Evolutionary conservation across 1,284 basidiomycete species (phyloP).

Genomic region (Apiotrichum domesticum): DNA sequence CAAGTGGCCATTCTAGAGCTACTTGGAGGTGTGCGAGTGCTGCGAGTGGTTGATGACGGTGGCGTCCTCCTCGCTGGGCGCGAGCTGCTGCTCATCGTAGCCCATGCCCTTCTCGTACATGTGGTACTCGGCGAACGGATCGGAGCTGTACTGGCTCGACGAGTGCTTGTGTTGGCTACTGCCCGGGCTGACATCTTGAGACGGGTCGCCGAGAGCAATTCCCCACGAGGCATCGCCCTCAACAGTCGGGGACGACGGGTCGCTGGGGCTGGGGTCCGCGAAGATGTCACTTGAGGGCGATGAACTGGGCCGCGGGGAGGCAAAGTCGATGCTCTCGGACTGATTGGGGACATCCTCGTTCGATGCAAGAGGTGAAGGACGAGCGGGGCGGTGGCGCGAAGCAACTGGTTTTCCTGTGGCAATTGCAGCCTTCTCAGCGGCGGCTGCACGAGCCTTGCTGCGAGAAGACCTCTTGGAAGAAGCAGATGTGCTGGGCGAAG

Average conservation of each 20-base stretch:
- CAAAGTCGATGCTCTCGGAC: constrained; percentile 3
- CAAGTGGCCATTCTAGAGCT: too few relatives aligned
- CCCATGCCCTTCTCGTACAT: not conserved
- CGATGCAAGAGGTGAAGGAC: constrained; percentile 40
- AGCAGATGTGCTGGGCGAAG: not conserved
- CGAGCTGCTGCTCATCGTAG: not conserved
- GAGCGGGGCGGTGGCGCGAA: constrained; percentile 36
- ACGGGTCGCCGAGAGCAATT: constrained; percentile 28
- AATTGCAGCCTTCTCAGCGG: constrained; percentile 33
- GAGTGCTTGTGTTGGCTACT: constrained; percentile 1
- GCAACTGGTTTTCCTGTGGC: constrained; percentile 30
- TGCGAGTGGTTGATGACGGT: too few relatives aligned
- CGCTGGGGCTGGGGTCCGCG: not conserved
- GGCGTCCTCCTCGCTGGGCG: not conserved
- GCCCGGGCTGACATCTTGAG: constrained; percentile 10
- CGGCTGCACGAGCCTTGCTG: constrained; percentile 19
- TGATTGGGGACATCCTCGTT: not conserved
- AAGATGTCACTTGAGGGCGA: not conserved
- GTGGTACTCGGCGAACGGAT: constrained; percentile 37
- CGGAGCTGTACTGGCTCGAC: constrained; percentile 25
- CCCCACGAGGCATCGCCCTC: constrained; percentile 26
- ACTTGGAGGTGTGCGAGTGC: not conserved
- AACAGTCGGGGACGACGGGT: not conserved
- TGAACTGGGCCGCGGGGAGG: not conserved
- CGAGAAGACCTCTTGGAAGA: not conserved